A percentile compares a stretch with the other conserved stretches of the same genome.
Conservation (phyloP, 2,329 filamentous ascomycete species). For the Epicoccum sorghinum region DNA sequence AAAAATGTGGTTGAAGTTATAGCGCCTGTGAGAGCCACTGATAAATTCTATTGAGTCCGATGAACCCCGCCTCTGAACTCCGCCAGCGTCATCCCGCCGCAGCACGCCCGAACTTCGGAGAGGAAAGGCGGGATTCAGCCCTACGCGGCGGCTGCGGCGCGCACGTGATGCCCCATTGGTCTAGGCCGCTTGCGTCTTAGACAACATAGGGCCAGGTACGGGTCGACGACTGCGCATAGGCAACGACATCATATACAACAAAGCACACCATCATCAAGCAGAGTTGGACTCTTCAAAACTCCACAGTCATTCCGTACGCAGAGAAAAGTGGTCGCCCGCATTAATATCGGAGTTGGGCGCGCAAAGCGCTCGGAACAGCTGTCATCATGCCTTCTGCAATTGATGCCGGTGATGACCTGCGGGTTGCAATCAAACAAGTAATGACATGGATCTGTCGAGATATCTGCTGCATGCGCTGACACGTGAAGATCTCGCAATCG, state of each 20-base stretch:
- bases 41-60: conserved; percentile 35
- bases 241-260: conserved; percentile 21
- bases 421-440: conserved; percentile 58
- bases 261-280: conserved; percentile 19
- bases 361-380: conserved; percentile 15
- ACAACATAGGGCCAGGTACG: conserved; percentile 20
- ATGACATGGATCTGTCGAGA: conserved; percentile 5
- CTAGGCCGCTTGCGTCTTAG: conserved; percentile 1
- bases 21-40: conserved; percentile 17
- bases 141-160: not conserved
- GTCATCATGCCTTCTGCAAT: conserved; percentile 45
- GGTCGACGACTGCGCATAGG: conserved; percentile 6
- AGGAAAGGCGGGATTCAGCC: conserved; percentile 7
- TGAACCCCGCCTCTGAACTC: conserved; percentile 31
- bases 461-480: not conserved
- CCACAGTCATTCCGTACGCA: not conserved
- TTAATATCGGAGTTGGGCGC: not conserved
- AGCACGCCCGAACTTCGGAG: conserved; percentile 7
- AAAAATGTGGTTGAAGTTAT: conserved; percentile 30
- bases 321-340: not conserved
- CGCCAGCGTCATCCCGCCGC: conserved; percentile 39
- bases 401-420: conserved; percentile 56
- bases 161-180: conserved; percentile 8
- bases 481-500: conserved; percentile 81
- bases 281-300: not conserved